Conservation (phyloP, 495 filamentous ascomycete genomes). For the Chaetomidium leptoderma region DNA sequence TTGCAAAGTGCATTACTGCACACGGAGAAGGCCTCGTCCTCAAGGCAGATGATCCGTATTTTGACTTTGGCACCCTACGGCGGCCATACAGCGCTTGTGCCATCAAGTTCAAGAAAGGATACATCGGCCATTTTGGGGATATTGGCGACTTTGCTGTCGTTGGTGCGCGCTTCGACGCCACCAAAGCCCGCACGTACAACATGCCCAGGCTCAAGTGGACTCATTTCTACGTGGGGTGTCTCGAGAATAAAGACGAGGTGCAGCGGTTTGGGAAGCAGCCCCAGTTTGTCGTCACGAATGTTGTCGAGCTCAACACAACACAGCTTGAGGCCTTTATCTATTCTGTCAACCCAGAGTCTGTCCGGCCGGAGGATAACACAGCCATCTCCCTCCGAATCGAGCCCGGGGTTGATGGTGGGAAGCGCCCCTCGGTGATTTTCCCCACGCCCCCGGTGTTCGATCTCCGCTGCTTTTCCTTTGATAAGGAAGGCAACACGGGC, state of each 20-base stretch:
- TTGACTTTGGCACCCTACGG: conserved; percentile 47
- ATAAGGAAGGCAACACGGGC: conserved; percentile 39
- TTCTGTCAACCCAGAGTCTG: conserved; percentile 34
- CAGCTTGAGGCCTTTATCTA: conserved; percentile 34
- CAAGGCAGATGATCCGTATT: conserved; percentile 79
- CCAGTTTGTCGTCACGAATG: conserved; percentile 58
- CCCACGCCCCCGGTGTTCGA: conserved; percentile 42
- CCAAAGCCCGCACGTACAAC: conserved; percentile 49
- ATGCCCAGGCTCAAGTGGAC: conserved; percentile 61
- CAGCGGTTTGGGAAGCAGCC: conserved; percentile 50
- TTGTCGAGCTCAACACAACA: conserved; percentile 40
- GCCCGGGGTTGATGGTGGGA: conserved; percentile 33
- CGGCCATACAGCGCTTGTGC: conserved; percentile 47
- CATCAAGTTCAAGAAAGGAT: conserved; percentile 90
- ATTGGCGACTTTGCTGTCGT: conserved; percentile 76
- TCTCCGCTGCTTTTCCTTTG: conserved; percentile 47
- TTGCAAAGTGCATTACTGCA: conserved; percentile 60
- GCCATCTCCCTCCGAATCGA: conserved; percentile 31
- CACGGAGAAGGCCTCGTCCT: conserved; percentile 73
- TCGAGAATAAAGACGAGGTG: conserved; percentile 67
- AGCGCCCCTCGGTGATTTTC: conserved; percentile 38
- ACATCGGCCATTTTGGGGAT: conserved; percentile 74
- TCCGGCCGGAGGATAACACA: conserved; percentile 30
- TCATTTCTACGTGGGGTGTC: conserved; percentile 72
- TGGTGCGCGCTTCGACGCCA: conserved; percentile 62